phyloP scores from a whole-genome alignment of 306 rosid species.

The Corylus americana region DNA sequence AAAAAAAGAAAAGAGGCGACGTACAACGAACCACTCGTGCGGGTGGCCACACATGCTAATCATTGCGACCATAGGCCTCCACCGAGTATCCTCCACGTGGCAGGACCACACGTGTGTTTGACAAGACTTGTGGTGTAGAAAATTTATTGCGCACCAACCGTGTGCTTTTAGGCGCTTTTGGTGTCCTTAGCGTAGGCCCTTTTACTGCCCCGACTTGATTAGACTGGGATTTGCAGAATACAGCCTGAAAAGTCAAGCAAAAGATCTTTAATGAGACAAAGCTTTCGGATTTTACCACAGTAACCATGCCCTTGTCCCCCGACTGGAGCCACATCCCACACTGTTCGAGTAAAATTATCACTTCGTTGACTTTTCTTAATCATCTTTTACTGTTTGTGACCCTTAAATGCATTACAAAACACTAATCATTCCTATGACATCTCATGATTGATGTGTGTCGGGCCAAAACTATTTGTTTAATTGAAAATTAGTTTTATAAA shows the following conservation, averaged over 20 bases:
- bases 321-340: neutral
- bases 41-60: conserved; percentile 51
- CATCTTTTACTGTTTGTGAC: neutral
- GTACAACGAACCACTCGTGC: conserved; percentile 54
- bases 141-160: conserved; percentile 41
- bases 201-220: conserved; percentile 46
- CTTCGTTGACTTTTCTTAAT: neutral
- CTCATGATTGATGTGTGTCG: neutral
- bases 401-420: neutral
- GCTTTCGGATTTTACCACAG: neutral
- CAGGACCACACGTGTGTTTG: conserved; percentile 48
- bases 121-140: conserved; percentile 22
- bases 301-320: neutral
- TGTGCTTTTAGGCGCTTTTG: conserved; percentile 3
- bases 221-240: conserved; percentile 30
- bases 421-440: neutral
- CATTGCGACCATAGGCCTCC: conserved; percentile 44
- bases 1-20: neutral
- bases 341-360: no score
- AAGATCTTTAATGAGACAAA: conserved; percentile 16
- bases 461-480: neutral
- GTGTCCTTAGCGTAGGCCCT: conserved; percentile 19
- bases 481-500: neutral
- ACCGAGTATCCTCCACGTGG: conserved; percentile 31
- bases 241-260: conserved; percentile 19